Base-by-base conservation (phyloP, 345 rosid genomes). In the Lumnitzera racemosa region DNA sequence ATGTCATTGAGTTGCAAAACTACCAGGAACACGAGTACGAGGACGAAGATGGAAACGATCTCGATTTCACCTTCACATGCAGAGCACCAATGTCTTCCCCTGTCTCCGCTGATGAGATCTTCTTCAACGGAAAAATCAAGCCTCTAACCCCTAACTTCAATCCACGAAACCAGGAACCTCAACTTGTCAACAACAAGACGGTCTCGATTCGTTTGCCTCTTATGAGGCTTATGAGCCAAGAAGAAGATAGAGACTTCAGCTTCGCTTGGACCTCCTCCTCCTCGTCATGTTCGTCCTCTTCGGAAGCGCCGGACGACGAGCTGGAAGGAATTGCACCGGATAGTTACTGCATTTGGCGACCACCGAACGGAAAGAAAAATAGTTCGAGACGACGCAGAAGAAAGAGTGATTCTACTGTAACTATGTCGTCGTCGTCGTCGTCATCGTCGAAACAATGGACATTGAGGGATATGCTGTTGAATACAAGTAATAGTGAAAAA, bases 311-410 rank as follows among this genome's bases (percentile, higher is more conserved):
- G 31, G 86, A 79, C 0, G 96, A 79, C 41, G 96, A 88, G 16
- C 65, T 84, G 0, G 78, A 74, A 17, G 72, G 77, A 4, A 55
- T 81, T 24, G 59, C 80, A 8, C 75, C 85, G 1, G 91, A 75
- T 12, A 72, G 61, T 17, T 88, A 84, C 73, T 91, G 98, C 67
- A 84, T 74, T 1, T 91, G 98, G 98, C 72, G 65, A 23, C 91
- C 96, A 0, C 83, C 78, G 46, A 62, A 58, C 24, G 46, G 58
- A 3, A 46, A 2, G 1, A 15, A 58, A 54, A 15, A 24, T 61
- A 56, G 41, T 70, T 61, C 0, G 70, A 78, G 24, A 65, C 78
- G 11, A 68, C 71, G 61, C 2, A 66, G 78, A 71, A 73, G 76
- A 67, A 84, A 83, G 77, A 86, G 90, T 70, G 56, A 75, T 47